Evolutionary conservation across 2,329 filamentous ascomycete species (phyloP).

Genomic region (Monilinia polystroma): DNA sequence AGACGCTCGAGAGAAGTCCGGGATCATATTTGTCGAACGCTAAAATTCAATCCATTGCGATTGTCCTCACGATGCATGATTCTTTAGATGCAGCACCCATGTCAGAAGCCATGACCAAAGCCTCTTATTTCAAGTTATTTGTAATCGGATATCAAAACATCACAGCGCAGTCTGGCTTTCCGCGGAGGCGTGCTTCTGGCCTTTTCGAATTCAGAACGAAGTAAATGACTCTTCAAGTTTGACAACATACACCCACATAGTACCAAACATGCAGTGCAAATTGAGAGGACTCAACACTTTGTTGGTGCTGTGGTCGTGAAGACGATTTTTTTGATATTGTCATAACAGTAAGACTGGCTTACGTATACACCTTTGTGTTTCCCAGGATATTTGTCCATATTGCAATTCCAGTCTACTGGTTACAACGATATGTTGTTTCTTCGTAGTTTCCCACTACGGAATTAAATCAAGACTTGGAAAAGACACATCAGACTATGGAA

Average conservation of each 20-base stretch:
- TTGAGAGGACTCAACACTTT: too few species aligned
- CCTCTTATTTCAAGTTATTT: not conserved
- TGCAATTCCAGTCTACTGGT: not conserved
- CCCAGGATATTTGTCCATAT: not conserved
- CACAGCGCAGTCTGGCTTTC: too few species aligned
- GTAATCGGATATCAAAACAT: not conserved
- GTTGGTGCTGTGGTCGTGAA: too few species aligned
- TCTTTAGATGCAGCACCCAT: not conserved
- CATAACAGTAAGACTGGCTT: not conserved
- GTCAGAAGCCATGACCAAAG: not conserved
- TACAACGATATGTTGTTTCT: not conserved
- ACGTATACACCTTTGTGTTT: not conserved
- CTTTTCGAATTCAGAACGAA: too few species aligned
- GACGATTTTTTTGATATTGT: not conserved
- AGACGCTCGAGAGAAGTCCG: not conserved
- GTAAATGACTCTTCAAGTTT: too few species aligned
- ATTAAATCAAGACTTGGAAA: not conserved
- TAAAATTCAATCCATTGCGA: not conserved
- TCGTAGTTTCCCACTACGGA: not conserved
- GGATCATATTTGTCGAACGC: not conserved
- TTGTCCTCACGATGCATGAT: not conserved
- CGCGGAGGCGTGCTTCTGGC: too few species aligned
- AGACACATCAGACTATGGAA: not conserved
- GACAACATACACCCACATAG: too few species aligned
- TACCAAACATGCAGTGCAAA: too few species aligned